Conservation (phyloP, 2,329 filamentous ascomycete species). For the Trichoderma polysporum region DNA sequence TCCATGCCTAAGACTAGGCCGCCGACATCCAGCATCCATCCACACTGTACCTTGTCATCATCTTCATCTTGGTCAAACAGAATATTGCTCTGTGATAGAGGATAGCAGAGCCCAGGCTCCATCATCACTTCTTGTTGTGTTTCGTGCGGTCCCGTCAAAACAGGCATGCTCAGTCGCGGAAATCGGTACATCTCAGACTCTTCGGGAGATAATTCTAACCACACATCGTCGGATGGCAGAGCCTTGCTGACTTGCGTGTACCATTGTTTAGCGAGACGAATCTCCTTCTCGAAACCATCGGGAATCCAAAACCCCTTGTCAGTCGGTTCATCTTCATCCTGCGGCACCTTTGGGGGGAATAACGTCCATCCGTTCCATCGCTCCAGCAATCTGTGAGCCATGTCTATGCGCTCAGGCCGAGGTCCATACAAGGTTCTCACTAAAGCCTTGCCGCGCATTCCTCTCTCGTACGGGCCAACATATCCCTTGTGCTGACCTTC, state of each 20-base stretch:
- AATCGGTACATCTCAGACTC: constrained; percentile 34
- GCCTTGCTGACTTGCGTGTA: constrained; percentile 27
- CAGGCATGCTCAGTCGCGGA: constrained; percentile 31
- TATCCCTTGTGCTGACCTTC: constrained; percentile 37
- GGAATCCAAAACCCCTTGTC: constrained; percentile 43
- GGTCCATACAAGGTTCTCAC: constrained; percentile 46
- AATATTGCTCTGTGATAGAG: constrained; percentile 33
- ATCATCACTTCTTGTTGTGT: constrained; percentile 35
- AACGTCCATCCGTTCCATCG: constrained; percentile 44
- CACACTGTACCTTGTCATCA: constrained; percentile 34
- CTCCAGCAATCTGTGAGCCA: constrained; percentile 40
- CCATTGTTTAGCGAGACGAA: constrained; percentile 35
- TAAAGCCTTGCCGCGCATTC: constrained; percentile 35
- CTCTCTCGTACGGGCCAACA: constrained; percentile 38
- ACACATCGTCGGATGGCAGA: constrained; percentile 21
- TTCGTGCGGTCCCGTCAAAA: constrained; percentile 36
- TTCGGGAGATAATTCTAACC: constrained; percentile 26
- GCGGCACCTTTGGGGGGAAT: constrained; percentile 38
- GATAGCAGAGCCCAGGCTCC: constrained; percentile 28
- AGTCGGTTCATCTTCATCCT: constrained; percentile 30
- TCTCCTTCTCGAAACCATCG: constrained; percentile 36
- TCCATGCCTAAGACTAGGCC: constrained; percentile 53
- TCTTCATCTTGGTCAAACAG: constrained; percentile 30
- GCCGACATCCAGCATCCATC: constrained; percentile 56
- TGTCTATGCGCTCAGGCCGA: constrained; percentile 35